Evolutionary conservation across 306 rosid species (phyloP).

Genomic region (Datisca glomerata): DNA sequence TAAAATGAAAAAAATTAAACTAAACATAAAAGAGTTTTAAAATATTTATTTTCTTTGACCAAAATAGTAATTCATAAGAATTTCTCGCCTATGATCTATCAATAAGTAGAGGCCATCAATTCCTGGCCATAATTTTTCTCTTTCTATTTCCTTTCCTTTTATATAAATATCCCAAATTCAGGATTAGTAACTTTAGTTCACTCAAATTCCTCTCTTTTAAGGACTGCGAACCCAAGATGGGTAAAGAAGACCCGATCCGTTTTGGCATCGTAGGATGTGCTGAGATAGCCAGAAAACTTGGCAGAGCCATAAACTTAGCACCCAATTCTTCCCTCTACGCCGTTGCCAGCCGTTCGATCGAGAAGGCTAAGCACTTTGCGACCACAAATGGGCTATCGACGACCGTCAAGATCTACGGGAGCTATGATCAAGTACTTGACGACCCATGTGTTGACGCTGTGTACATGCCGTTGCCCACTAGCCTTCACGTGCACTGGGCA

Average conservation of each 20-base stretch:
- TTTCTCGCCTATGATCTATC: no score
- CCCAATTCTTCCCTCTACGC: slow-evolving; percentile 55
- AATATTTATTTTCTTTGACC: no score
- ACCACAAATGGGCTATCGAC: slow-evolving; percentile 16
- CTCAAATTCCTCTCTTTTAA: no score
- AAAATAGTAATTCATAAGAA: no score
- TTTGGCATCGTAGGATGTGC: slow-evolving; percentile 70
- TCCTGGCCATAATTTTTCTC: no score
- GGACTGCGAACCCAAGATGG: not conserved
- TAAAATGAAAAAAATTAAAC: no score
- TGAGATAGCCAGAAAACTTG: slow-evolving; percentile 50
- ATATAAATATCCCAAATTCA: no score
- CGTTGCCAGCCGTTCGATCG: slow-evolving; percentile 51
- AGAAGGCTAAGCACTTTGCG: slow-evolving; percentile 49
- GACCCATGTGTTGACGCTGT: slow-evolving; percentile 64
- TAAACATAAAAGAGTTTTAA: no score
- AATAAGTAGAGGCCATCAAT: no score
- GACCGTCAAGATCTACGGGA: slow-evolving; percentile 36
- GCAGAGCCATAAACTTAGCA: slow-evolving; percentile 53
- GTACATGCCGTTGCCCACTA: slow-evolving; percentile 63
- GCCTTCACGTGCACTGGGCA: slow-evolving; percentile 59
- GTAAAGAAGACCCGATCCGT: slow-evolving; percentile 23
- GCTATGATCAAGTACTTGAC: slow-evolving; percentile 47
- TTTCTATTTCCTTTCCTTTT: no score
- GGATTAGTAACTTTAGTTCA: no score